A percentile compares a stretch with the other conserved stretches of the same genome.
These are phyloP conservation scores for Rubia peregrina DNA, from an alignment of 305 asterid species.

Conservation along the genomic window DNA sequence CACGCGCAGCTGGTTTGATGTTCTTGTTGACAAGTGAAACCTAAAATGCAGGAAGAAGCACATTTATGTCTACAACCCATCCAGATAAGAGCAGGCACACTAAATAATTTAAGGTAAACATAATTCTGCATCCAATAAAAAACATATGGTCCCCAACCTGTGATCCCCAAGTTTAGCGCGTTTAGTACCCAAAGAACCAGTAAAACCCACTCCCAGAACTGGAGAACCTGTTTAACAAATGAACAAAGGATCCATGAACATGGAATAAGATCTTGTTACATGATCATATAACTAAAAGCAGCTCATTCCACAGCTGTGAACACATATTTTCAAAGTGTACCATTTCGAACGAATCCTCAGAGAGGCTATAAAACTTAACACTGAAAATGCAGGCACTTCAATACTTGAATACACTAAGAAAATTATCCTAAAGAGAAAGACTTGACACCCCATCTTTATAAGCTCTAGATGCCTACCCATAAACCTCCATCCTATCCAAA, in stretches of 20 bases:
- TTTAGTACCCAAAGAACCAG: slow-evolving; percentile 73
- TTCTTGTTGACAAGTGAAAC: slow-evolving; percentile 83
- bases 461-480: too few species aligned
- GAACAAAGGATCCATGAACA: slow-evolving; percentile 14
- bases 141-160: slow-evolving; percentile 41
- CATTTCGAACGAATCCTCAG: not conserved
- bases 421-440: not conserved
- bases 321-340: not conserved
- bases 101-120: not conserved
- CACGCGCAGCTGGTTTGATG: slow-evolving; percentile 55
- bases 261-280: too few species aligned
- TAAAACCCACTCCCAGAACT: slow-evolving; percentile 78
- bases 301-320: not conserved
- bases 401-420: too few species aligned
- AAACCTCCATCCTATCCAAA: not conserved
- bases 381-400: too few species aligned
- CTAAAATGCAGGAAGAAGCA: slow-evolving; percentile 32
- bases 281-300: not conserved
- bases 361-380: not conserved
- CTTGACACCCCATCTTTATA: not conserved
- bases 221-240: slow-evolving; percentile 41
- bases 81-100: not conserved
- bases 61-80: slow-evolving; percentile 9
- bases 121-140: not conserved
- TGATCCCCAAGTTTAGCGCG: slow-evolving; percentile 84